Conservation (phyloP, 805 yeast species). For the Maudiozyma turicensis region DNA sequence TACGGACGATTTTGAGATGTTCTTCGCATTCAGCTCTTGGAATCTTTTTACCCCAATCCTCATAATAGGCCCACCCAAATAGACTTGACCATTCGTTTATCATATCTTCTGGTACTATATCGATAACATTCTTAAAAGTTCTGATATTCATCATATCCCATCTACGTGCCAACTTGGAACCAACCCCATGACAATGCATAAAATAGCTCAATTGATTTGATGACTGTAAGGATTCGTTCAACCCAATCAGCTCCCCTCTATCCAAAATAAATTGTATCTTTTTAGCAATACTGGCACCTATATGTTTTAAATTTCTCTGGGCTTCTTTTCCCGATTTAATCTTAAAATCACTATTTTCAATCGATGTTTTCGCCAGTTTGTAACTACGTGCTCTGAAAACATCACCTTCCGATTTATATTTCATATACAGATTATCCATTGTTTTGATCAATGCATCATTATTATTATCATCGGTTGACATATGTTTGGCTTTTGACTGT, state of each 20-base stretch:
- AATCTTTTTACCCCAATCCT: slow-evolving; percentile 23
- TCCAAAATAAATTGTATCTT: slow-evolving; percentile 23
- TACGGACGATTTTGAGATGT: slow-evolving; percentile 13
- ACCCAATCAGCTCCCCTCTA: slow-evolving; percentile 18
- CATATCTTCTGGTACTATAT: slow-evolving; percentile 13
- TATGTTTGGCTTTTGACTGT: background rate
- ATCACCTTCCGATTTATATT: slow-evolving; percentile 22
- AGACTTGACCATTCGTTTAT: slow-evolving; percentile 20
- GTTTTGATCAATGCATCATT: slow-evolving; percentile 15
- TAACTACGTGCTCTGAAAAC: slow-evolving; percentile 22
- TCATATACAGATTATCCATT: slow-evolving; percentile 13
- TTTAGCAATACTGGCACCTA: slow-evolving; percentile 24
- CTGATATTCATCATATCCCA: slow-evolving; percentile 15
- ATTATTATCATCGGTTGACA: background rate
- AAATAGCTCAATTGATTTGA: slow-evolving; percentile 20
- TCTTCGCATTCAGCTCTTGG: slow-evolving; percentile 18
- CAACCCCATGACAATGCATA: slow-evolving; percentile 23
- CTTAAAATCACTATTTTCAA: slow-evolving; percentile 12
- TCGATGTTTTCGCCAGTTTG: slow-evolving; percentile 17
- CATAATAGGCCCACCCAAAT: slow-evolving; percentile 27
- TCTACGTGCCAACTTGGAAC: slow-evolving; percentile 19
- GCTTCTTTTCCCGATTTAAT: slow-evolving; percentile 24
- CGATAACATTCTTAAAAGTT: slow-evolving; percentile 14
- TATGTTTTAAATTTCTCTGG: slow-evolving; percentile 12
- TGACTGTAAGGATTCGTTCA: slow-evolving; percentile 7